Evolutionary conservation across 2,329 filamentous ascomycete species (phyloP), one percentile per base, ranked within the genome.

Genomic region (Juglanconis sp.): DNA sequence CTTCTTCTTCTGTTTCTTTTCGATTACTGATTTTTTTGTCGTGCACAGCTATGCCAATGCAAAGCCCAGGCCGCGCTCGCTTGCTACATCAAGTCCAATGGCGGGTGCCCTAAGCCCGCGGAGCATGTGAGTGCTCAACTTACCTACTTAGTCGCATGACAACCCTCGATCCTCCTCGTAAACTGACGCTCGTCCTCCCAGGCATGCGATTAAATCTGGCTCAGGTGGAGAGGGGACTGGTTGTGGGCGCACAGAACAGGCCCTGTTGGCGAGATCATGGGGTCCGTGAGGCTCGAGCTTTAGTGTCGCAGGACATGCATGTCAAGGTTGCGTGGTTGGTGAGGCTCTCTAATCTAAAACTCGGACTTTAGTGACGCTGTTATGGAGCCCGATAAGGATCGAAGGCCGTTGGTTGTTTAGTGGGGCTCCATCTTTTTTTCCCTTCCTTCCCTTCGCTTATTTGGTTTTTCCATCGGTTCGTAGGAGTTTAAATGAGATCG

Each of bases 1-100:
- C 15, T n/a, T 3, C n/a, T n/a, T n/a, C n/a, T n/a, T n/a, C n/a
- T n/a, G n/a, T n/a, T n/a, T n/a, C n/a, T n/a, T n/a, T n/a, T n/a
- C 7, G 11, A 6, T 38, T 42, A 42, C 38, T 42, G 38, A 42
- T 17, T 46, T 17, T 7, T 17, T 6, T 4, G 3, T 46, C 4
- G 4, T 7, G 5, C 44, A 46, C 44, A 67, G 66, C 38, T 67
- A 42, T 67, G 66, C 46, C 49, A 64, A 40, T 68, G 66, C 57
- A 57, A 64, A 56, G 63, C 57, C 7, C 53, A 64, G 9, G 63
- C 62, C 24, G 30, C 38, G 10, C 55, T 64, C 8, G 66, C 63
- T 8, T 65, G 65, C 58, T 67, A 63, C 53, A 32, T 63, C n/a
- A 47, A 60, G 15, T 66, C 66, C 4, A 35, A 64, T 17, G 57